phyloP scores from a whole-genome alignment of 345 rosid genomes.

The Citrus unshiu region DNA sequence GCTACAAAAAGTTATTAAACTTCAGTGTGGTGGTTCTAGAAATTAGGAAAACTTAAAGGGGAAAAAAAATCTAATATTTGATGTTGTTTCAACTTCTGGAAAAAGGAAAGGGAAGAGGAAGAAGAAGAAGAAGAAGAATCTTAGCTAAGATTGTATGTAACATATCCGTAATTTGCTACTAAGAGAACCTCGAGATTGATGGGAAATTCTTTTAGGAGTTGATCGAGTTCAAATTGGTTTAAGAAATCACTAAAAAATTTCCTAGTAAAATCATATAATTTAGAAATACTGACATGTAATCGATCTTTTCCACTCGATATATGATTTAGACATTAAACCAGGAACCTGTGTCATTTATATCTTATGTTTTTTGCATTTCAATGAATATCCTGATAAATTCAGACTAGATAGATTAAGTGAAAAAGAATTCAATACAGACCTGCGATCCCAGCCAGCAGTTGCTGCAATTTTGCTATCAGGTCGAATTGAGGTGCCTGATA shows the following conservation, averaged over 20 bases:
- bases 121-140: neutral
- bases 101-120: too few relatives aligned
- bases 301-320: neutral
- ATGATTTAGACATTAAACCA: neutral
- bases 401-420: neutral
- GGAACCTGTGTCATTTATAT: neutral
- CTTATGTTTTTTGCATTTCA: neutral
- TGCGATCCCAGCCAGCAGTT: conserved; percentile 97
- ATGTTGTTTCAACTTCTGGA: neutral
- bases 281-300: neutral
- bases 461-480: conserved; percentile 77
- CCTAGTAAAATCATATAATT: neutral
- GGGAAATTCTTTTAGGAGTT: too few relatives aligned
- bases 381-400: neutral
- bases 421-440: conserved; percentile 34
- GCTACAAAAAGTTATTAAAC: neutral
- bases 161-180: neutral
- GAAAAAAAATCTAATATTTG: neutral
- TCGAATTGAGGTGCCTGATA: conserved; percentile 71
- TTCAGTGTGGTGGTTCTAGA: too few relatives aligned
- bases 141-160: neutral
- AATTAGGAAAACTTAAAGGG: neutral
- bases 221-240: too few relatives aligned
- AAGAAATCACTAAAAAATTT: too few relatives aligned
- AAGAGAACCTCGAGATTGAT: neutral